Conservation (phyloP, 805 yeast genomes). For the Cyberlindnera lachancei region DNA sequence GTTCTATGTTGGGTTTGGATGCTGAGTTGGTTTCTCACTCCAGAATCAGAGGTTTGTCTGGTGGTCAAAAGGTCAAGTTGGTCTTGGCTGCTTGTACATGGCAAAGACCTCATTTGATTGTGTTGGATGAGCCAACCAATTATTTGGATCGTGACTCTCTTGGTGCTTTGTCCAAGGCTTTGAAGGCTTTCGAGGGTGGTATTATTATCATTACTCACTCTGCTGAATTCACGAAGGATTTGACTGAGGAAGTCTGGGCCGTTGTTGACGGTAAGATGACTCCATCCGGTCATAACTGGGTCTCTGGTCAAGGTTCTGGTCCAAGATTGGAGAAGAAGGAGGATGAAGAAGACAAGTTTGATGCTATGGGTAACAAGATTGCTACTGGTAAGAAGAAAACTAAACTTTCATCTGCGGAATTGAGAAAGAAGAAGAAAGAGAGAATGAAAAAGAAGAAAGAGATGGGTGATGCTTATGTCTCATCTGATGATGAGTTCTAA, state of each 20-base stretch:
- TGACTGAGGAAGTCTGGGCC: constrained; percentile 99
- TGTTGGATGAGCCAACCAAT: constrained; percentile 99
- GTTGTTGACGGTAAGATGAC: constrained; percentile 97
- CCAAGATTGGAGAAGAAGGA: constrained; percentile 98
- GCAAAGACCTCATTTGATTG: constrained; percentile 99
- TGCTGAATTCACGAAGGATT: constrained; percentile 98
- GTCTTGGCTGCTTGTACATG: constrained; percentile 99
- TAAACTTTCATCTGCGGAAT: constrained; percentile 97
- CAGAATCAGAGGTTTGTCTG: constrained; percentile 99
- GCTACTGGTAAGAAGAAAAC: constrained; percentile 92
- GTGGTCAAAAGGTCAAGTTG: constrained; percentile 99
- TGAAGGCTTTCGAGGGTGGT: constrained; percentile 99
- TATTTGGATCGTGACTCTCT: constrained; percentile 98
- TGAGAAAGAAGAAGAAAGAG: constrained; percentile 99
- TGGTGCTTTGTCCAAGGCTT: constrained; percentile 98
- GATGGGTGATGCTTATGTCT: constrained; percentile 98
- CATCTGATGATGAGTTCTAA: constrained; percentile 88
- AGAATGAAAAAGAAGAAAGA: constrained; percentile 99
- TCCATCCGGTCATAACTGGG: constrained; percentile 99
- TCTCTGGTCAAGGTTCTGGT: constrained; percentile 99
- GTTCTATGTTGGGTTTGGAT: constrained; percentile 97
- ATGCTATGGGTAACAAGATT: constrained; percentile 99
- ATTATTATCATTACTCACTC: constrained; percentile 99
- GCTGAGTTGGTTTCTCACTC: constrained; percentile 99
- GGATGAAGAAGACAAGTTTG: constrained; percentile 95